Evolutionary conservation across 441 rosid species (phyloP).

Genomic region (Raphanus hybrid): DNA sequence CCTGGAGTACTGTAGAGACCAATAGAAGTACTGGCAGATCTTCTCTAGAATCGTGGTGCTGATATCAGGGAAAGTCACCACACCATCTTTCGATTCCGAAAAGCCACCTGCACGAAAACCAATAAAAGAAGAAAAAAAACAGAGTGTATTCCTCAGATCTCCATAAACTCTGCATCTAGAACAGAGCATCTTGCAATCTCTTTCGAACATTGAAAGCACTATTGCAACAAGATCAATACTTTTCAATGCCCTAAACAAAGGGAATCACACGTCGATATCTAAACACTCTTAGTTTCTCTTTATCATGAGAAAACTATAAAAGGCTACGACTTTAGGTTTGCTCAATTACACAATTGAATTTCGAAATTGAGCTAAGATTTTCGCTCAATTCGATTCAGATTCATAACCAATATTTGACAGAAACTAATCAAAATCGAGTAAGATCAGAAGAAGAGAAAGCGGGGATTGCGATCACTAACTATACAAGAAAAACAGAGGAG

Average conservation of each 20-base stretch:
- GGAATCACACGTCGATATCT: not conserved
- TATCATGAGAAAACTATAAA: not conserved
- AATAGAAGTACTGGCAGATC: constrained; percentile 53
- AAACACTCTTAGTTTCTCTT: constrained; percentile 5
- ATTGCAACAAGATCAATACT: constrained; percentile 5
- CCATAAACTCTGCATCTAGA: not conserved
- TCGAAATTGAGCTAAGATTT: not conserved
- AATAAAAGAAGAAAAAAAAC: not conserved
- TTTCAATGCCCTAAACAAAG: not conserved
- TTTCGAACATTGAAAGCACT: not conserved
- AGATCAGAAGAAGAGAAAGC: constrained; percentile 5
- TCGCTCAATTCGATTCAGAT: not conserved
- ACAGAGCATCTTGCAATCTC: not conserved
- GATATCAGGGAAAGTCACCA: constrained; percentile 90
- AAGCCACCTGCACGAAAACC: constrained; percentile 61
- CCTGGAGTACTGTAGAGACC: not conserved
- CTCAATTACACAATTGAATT: no score
- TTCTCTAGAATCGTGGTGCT: constrained; percentile 88
- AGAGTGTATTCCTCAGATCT: constrained; percentile 1
- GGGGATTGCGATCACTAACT: constrained; percentile 2
- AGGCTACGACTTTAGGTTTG: not conserved
- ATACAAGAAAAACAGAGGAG: not conserved
- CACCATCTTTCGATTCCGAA: constrained; percentile 79
- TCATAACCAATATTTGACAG: not conserved
- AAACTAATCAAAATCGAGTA: not conserved